A percentile compares a stretch with the other conserved stretches of the same genome.
phyloP scores from a whole-genome alignment of 768 basidiomycete genomes.

The Amanita muscaria region DNA sequence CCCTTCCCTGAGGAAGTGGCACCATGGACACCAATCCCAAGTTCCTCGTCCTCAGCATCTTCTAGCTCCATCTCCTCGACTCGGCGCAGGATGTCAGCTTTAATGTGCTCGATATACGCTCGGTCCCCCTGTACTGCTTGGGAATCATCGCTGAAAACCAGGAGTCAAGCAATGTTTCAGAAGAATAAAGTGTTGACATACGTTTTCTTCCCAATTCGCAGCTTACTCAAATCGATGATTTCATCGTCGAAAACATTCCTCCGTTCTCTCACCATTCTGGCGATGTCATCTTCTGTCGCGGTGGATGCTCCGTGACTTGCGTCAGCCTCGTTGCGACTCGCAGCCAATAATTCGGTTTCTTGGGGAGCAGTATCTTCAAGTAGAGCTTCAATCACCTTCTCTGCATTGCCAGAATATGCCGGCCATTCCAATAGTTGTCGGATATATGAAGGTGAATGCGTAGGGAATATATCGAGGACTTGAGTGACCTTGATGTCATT shows the following conservation, averaged over 20 bases:
- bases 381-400: conserved; percentile 61
- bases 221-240: conserved; percentile 47
- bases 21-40: background rate
- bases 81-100: conserved; percentile 72
- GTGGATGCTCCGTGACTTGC: background rate
- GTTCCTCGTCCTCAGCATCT: conserved; percentile 46
- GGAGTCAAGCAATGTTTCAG: background rate
- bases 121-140: conserved; percentile 37
- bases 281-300: conserved; percentile 11
- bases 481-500: conserved; percentile 55
- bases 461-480: conserved; percentile 70
- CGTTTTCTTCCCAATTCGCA: conserved; percentile 59
- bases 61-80: conserved; percentile 57
- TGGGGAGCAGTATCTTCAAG: conserved; percentile 62
- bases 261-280: conserved; percentile 32
- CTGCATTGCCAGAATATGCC: conserved; percentile 45
- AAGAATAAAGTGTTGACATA: conserved; percentile 27
- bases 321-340: background rate
- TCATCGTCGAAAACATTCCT: conserved; percentile 74
- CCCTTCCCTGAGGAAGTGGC: conserved; percentile 14
- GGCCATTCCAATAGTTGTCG: conserved; percentile 44
- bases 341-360: conserved; percentile 18
- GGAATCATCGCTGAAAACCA: conserved; percentile 33
- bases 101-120: conserved; percentile 62
- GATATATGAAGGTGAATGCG: conserved; percentile 48